A percentile compares a stretch with the other conserved stretches of the same genome.
These are phyloP conservation scores for Russula brevipes DNA, from an alignment of 768 basidiomycete species.

Conservation along the genomic window DNA sequence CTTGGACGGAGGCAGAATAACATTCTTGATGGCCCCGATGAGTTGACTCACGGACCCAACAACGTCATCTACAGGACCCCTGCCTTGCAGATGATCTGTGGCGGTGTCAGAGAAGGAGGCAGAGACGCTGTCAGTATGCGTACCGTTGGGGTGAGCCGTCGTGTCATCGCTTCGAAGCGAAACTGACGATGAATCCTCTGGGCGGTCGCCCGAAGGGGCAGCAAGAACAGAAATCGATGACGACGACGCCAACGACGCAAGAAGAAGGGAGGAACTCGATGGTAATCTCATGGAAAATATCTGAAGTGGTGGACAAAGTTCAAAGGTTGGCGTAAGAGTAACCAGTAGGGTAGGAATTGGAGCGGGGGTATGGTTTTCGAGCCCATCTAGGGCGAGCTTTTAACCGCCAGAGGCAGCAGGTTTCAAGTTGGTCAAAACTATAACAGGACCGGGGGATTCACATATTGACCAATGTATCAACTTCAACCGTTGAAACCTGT, in stretches of 20 bases:
- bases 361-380: not conserved
- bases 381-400: not conserved
- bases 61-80: not conserved
- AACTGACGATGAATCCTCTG: not conserved
- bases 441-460: not conserved
- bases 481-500: not conserved
- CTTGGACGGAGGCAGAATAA: too few species aligned
- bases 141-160: not conserved
- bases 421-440: not conserved
- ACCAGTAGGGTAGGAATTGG: conserved; percentile 17
- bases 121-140: not conserved
- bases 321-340: conserved; percentile 17
- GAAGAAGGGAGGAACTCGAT: conserved; percentile 33
- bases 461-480: not conserved
- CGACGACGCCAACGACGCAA: conserved; percentile 33
- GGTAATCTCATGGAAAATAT: conserved; percentile 30
- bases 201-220: conserved; percentile 26
- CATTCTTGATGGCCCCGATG: too few species aligned
- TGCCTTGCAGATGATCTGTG: conserved; percentile 3
- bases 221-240: conserved; percentile 32
- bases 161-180: conserved; percentile 9
- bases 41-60: not conserved
- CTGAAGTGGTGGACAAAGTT: conserved; percentile 10
- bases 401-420: not conserved
- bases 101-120: not conserved